Conservation (phyloP, 192 early-diverging fungal genomes). For the Coemansia sp. region DNA sequence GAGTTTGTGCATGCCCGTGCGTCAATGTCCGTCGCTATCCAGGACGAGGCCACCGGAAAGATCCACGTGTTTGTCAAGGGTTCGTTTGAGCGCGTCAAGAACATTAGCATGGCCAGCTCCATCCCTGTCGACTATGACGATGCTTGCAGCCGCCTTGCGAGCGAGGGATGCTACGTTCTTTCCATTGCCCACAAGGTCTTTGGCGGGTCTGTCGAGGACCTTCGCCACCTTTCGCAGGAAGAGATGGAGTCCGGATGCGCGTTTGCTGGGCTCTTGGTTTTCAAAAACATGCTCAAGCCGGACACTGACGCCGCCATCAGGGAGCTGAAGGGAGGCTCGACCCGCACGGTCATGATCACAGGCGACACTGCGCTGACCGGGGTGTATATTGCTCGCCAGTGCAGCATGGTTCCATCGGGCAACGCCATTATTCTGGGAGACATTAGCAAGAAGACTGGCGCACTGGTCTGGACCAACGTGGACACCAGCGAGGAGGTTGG, state of each 20-base stretch:
- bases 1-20: constrained; percentile 70
- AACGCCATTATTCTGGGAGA: constrained; percentile 58
- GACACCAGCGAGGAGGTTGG: constrained; percentile 52
- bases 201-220: constrained; percentile 44
- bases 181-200: constrained; percentile 64
- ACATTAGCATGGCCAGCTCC: constrained; percentile 52
- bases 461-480: constrained; percentile 63
- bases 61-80: constrained; percentile 67
- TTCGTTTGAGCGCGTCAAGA: constrained; percentile 70
- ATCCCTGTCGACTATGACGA: constrained; percentile 63
- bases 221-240: constrained; percentile 55
- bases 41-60: constrained; percentile 53
- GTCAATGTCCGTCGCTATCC: constrained; percentile 67
- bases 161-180: constrained; percentile 76
- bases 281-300: constrained; percentile 77
- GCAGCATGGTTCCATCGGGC: constrained; percentile 23
- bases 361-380: constrained; percentile 82
- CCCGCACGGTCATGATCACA: constrained; percentile 83
- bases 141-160: constrained; percentile 60
- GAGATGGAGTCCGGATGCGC: constrained; percentile 63
- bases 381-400: constrained; percentile 67
- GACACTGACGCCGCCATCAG: constrained; percentile 70
- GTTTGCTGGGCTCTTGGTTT: constrained; percentile 69
- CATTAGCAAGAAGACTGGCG: constrained; percentile 39
- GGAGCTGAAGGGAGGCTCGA: constrained; percentile 69